Base-by-base conservation (phyloP, 192 early-diverging fungal genomes). In the Umbelopsis isabellina region DNA sequence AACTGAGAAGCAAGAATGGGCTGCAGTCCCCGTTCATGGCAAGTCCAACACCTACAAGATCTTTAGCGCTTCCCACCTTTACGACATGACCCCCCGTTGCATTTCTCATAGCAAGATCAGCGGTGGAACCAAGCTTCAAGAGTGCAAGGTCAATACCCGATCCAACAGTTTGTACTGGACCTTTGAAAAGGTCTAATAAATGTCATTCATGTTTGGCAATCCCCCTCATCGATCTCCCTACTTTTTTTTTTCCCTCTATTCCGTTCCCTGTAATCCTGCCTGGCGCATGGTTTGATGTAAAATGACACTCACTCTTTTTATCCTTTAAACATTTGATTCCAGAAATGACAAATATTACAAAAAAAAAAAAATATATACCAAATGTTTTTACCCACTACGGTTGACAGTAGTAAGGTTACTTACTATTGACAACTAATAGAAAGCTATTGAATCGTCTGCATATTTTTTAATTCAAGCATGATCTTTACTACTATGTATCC, bases 71-170 rank as follows among this genome's bases (percentile, higher is more conserved):
- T 69, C 73, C 22, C 73, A 75, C 52, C 50, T 75, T 13, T 75
- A 66, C 55, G 73, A 75, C 48, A 75, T 75, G 73, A 37, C 35
- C n/a, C 73, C 73, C 11, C 53, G 61, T 21, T 75, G 73, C 49
- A 66, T 75, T 23, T 69, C 61, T 18, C 46, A 41, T 21, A 22
- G 48, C 33, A 50, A 33, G 22, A 70, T 75, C 35, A 33, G 25
- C 20, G 73, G 73, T 52, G 73, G 73, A 22, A 65, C 61, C 49
- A 69, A 48, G 11, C 46, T 75, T 23, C 47, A 11, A 6, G 53
- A 61, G 11, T 75, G 73, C 61, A 70, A 70, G 61, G 35, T 70
- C 35, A 55, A 75, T 49, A 70, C 73, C 49, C 46, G 69, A 13
- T 49, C 69, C 41, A 46, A 30, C 44, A 47, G 41, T 37, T 46